Evolutionary conservation across 164 flowering plant species (phyloP), one percentile per base, ranked within the genome.

Genomic region (Kingdonia uniflora): DNA sequence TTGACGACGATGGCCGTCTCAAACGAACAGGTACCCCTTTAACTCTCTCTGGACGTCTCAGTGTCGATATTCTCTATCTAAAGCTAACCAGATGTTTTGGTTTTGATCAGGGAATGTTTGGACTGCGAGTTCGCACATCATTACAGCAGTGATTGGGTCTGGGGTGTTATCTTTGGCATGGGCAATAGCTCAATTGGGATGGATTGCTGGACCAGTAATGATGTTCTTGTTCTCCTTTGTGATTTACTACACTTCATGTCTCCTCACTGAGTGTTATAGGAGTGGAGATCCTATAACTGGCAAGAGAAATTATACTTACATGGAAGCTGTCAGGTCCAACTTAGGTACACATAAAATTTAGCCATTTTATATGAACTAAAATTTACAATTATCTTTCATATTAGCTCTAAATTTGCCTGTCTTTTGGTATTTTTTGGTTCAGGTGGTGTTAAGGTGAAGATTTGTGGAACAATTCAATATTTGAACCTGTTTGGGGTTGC

Each of bases 131-230:
- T 76, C 85, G 2, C 85, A 80, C 64, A 80, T 80, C 46, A 71
- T 78, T 58, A 81, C 84, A 0, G 84, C 84, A 0, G 81, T 81
- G 55, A 78, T 81, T 7, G 87, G 87, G 3, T 78, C 84, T 7
- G 84, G 87, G 11, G 87, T 79, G 40, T 59, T 81, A 6, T 78
- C 83, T 0, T 55, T 80, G 37, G 81, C 81, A 2, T 80, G 81
- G 81, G 76, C 80, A 22, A 71, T 73, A 15, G 87, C 78, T 47
- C 87, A 81, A 65, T 62, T 81, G 8, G 83, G 83, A 13, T 81
- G 87, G 87, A 58, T 81, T 46, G 87, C 77, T 52, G 87, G 87
- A 14, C 82, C 82, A 14, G 54, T 68, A 16, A 73, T 73, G 14
- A 72, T 79, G 79, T 42, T 79, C 57, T 40, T 71, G 60, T 82